phyloP scores from a whole-genome alignment of 2,329 filamentous ascomycete genomes.

The Colletotrichum sp. region DNA sequence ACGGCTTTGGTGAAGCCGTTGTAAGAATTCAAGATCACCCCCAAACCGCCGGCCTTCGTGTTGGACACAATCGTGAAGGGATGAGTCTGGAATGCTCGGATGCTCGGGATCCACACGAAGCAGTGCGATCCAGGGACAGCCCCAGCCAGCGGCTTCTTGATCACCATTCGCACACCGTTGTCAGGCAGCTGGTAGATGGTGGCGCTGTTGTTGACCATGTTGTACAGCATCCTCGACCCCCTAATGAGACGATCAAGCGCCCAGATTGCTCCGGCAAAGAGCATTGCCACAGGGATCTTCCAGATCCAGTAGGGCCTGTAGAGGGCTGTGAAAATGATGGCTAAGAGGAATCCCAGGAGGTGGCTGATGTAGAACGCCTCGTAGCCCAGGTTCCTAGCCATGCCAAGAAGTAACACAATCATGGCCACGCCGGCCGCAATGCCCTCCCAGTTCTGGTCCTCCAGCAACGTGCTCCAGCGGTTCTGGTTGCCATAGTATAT shows the following conservation, averaged over 20 bases:
- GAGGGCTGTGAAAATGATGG: slow-evolving; percentile 44
- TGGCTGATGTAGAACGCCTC: slow-evolving; percentile 53
- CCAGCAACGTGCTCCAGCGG: slow-evolving; percentile 27
- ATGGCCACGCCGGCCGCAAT: slow-evolving; percentile 41
- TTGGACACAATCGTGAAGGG: slow-evolving; percentile 59
- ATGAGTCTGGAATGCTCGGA: slow-evolving; percentile 57
- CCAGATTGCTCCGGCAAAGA: slow-evolving; percentile 47
- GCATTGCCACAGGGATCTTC: slow-evolving; percentile 40
- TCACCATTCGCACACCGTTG: slow-evolving; percentile 48
- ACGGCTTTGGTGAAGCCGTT: slow-evolving; percentile 58
- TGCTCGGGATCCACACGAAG: slow-evolving; percentile 59
- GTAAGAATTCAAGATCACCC: slow-evolving; percentile 56
- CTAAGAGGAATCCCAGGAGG: slow-evolving; percentile 43
- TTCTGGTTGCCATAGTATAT: slow-evolving; percentile 30
- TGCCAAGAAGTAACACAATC: slow-evolving; percentile 38
- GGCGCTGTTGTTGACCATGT: slow-evolving; percentile 44
- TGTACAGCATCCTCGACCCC: slow-evolving; percentile 25
- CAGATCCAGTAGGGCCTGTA: slow-evolving; percentile 48
- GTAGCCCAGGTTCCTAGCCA: slow-evolving; percentile 43
- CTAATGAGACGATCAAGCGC: slow-evolving; percentile 48
- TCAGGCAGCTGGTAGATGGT: slow-evolving; percentile 47
- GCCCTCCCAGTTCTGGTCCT: slow-evolving; percentile 36
- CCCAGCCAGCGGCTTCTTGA: slow-evolving; percentile 43
- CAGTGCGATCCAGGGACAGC: slow-evolving; percentile 41
- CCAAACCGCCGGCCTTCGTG: slow-evolving; percentile 38